Percentiles rank a stretch among this genome's conserved stretches.
These are phyloP conservation scores for Plasmodium sp. DNA, from an alignment of 169 alveolate genomes.

Conservation along the genomic window DNA sequence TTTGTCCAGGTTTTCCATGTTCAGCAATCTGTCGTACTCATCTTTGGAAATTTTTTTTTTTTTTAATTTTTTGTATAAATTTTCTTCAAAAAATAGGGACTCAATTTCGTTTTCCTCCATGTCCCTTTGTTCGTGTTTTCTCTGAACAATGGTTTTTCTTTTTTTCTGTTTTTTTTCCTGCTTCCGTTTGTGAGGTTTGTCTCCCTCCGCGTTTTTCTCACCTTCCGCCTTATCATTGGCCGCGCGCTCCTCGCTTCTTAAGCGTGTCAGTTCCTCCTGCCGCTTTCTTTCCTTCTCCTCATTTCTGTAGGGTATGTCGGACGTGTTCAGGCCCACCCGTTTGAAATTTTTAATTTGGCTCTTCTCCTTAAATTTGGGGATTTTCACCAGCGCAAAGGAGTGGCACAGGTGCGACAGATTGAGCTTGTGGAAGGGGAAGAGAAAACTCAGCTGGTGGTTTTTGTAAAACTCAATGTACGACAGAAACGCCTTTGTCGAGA, in stretches of 20 bases:
- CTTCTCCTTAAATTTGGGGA: slow-evolving; percentile 52
- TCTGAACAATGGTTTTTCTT: slow-evolving; percentile 61
- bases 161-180: slow-evolving; percentile 18
- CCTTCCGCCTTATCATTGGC: not conserved
- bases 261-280: slow-evolving; percentile 20
- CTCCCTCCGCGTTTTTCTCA: not conserved
- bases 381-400: slow-evolving; percentile 31
- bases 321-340: slow-evolving; percentile 7
- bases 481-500: slow-evolving; percentile 52
- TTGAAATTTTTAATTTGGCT: slow-evolving; percentile 33
- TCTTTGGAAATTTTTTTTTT: slow-evolving; percentile 64
- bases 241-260: not conserved
- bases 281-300: slow-evolving; percentile 30
- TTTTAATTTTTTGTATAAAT: slow-evolving; percentile 48
- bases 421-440: slow-evolving; percentile 47
- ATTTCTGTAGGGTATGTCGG: slow-evolving; percentile 37
- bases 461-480: slow-evolving; percentile 53
- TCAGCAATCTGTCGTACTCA: slow-evolving; percentile 31
- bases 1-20: slow-evolving; percentile 36
- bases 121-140: slow-evolving; percentile 63
- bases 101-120: slow-evolving; percentile 68
- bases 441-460: slow-evolving; percentile 53
- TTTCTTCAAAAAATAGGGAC: slow-evolving; percentile 52
- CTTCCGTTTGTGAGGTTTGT: not conserved
- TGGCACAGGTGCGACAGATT: slow-evolving; percentile 39